These are phyloP conservation scores for Echinochloa phyllopogon DNA, from an alignment of 176 grass and related monocot species.

Conservation along the genomic window DNA sequence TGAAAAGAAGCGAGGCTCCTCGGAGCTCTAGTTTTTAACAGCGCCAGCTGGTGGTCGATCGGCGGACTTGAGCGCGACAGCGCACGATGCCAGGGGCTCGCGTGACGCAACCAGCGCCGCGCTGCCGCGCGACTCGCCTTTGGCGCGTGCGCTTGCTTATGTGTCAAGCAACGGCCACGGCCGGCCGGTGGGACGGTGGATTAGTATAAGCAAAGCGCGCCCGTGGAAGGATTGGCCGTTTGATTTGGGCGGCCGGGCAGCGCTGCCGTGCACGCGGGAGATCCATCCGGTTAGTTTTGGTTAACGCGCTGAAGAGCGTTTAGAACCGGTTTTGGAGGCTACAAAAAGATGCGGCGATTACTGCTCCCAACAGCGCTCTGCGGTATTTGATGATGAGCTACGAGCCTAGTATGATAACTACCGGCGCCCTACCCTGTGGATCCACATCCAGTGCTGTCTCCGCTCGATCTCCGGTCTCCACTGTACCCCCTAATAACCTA, in stretches of 20 bases:
- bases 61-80: not conserved
- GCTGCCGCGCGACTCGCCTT: not conserved
- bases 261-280: conserved; percentile 8
- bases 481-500: not conserved
- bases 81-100: not conserved
- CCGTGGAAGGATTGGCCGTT: not conserved
- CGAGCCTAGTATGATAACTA: not conserved
- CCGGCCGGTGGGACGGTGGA: conserved; percentile 38
- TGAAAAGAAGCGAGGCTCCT: too few species aligned
- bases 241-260: too few species aligned
- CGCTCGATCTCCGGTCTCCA: not conserved
- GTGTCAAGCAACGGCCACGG: conserved; percentile 5
- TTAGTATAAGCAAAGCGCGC: conserved; percentile 11
- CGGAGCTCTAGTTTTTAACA: not conserved
- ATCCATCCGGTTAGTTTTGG: not conserved
- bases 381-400: not conserved
- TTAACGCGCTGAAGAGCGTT: not conserved
- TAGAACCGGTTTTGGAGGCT: not conserved
- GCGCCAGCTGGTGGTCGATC: too few species aligned
- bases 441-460: not conserved
- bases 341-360: not conserved
- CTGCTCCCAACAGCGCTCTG: not conserved
- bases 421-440: not conserved
- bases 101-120: conserved; percentile 5
- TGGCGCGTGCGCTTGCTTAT: not conserved